Base-by-base conservation (phyloP, 1,284 basidiomycete species). In the Apiotrichum siamense region DNA sequence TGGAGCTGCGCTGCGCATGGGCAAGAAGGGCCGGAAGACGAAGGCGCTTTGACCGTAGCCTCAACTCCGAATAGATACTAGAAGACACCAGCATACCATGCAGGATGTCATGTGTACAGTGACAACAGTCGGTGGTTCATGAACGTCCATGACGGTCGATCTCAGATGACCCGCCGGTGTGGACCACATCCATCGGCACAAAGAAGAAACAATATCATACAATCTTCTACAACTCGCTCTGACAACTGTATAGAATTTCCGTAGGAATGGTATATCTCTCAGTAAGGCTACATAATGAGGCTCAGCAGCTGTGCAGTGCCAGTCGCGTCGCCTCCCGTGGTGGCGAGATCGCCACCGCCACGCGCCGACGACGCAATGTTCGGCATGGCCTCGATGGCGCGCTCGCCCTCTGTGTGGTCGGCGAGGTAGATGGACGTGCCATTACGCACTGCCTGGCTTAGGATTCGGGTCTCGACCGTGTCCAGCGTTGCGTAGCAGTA, bases 401-500 rank as follows among this genome's bases (percentile, higher is more conserved):
- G 52, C 15, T 58, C 52, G 42, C 61, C 60, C 20, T 52, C 61
- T n/a, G 50, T 53, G 20, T 58, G 52, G 24, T 66, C 67, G 35
- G 63, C 61, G 15, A 72, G 60, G 50, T 73, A 73, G 52, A 73
- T 73, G 31, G 60, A 63, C 4, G 69, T 69, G 17, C 67, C 67
- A 49, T 67, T 73, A n/a, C 68, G 59, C 6, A 71, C 69, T 0
- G 66, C 68, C 49, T 68, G 65, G 3, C 64, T 54, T 1, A 73
- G 62, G 46, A 73, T 71, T 13, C 66, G 59, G 9, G 65, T 59
- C 54, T 75, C 73, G 43, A 75, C 69, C 21, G 73, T 74, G 31
- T 70, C 66, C 47, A 57, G 55, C 11, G 70, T 70, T 3, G 68
- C 68, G 54, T 73, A 72, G 53, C 72, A 73, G 49, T 61, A 75